Evolutionary conservation across 805 yeast genomes (phyloP).

Genomic region (Yarrowia osloensis): DNA sequence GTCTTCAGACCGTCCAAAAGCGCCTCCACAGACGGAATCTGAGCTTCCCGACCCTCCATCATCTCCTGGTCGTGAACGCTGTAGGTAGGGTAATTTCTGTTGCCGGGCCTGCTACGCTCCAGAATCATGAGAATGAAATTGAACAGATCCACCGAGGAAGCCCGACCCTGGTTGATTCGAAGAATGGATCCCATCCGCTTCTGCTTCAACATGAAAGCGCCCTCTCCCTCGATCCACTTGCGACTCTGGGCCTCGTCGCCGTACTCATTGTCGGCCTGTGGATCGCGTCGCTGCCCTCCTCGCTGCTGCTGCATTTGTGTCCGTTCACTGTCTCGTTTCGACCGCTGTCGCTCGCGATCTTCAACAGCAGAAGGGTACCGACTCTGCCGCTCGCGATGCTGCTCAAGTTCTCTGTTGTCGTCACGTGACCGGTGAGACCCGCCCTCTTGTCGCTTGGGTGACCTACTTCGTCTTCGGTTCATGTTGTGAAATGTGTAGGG

Average conservation of each 20-base stretch:
- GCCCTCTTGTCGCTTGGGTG: not conserved
- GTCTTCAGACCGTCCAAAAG: conserved; percentile 17
- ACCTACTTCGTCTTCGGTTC: conserved; percentile 12
- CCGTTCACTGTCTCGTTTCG: not conserved
- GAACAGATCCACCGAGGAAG: conserved; percentile 38
- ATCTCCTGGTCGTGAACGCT: not conserved
- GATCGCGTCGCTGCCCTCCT: not conserved
- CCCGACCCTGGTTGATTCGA: conserved; percentile 39
- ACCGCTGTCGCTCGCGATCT: conserved; percentile 7
- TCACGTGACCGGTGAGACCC: not conserved
- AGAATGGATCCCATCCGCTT: conserved; percentile 40
- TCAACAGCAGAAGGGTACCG: conserved; percentile 7
- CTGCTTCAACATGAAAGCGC: conserved; percentile 40
- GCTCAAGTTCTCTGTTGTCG: not conserved
- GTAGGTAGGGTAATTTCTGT: not conserved
- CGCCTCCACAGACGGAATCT: not conserved
- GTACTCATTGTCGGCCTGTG: not conserved
- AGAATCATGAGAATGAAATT: conserved; percentile 32
- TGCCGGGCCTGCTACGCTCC: conserved; percentile 1
- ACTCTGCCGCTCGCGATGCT: not conserved
- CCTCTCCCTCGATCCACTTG: conserved; percentile 40
- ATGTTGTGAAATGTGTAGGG: not conserved
- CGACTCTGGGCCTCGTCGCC: conserved; percentile 13
- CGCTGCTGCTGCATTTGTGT: not conserved
- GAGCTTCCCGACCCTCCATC: conserved; percentile 17